Evolutionary conservation across 2,329 filamentous ascomycete species (phyloP).

Genomic region (Colletotrichum gigasporum): DNA sequence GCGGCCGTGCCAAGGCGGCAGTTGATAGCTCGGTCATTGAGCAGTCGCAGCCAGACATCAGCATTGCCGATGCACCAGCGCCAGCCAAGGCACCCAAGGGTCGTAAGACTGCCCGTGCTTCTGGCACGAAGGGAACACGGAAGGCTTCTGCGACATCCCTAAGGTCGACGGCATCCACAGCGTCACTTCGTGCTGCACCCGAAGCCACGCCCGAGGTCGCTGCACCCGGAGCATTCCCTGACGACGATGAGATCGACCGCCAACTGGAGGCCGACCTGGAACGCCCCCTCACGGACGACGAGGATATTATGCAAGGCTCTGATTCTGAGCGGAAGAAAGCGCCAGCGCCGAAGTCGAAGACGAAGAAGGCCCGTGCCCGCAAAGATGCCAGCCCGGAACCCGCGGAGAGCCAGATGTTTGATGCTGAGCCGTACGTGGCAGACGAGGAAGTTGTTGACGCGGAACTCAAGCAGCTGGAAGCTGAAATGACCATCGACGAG

Average conservation of each 20-base stretch:
- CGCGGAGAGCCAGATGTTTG: conserved; percentile 59
- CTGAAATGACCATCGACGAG: conserved; percentile 51
- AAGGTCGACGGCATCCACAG: conserved; percentile 55
- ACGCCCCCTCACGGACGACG: conserved; percentile 62
- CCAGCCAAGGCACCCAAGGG: conserved; percentile 42
- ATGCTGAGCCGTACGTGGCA: conserved; percentile 54
- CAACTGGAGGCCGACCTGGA: conserved; percentile 73
- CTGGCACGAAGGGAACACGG: conserved; percentile 47
- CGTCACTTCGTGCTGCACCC: conserved; percentile 46
- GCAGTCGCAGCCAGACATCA: conserved; percentile 46
- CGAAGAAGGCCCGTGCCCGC: conserved; percentile 39
- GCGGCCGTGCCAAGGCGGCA: conserved; percentile 57
- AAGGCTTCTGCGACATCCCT: conserved; percentile 44
- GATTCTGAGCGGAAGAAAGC: conserved; percentile 53
- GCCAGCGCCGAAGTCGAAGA: conserved; percentile 41
- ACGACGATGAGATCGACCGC: conserved; percentile 70
- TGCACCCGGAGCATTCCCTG: conserved; percentile 57
- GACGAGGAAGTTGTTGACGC: conserved; percentile 61
- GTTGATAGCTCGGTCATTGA: conserved; percentile 50
- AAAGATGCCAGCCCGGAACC: conserved; percentile 43
- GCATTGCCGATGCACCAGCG: conserved; percentile 48
- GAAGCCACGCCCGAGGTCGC: conserved; percentile 58
- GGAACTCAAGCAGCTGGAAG: conserved; percentile 59
- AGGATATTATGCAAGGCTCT: conserved; percentile 56
- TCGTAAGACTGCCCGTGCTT: conserved; percentile 56